Percentiles rank a stretch among this genome's conserved stretches.
Evolutionary conservation across 1,284 basidiomycete species (phyloP).

Genomic region (Fomes fomentarius): DNA sequence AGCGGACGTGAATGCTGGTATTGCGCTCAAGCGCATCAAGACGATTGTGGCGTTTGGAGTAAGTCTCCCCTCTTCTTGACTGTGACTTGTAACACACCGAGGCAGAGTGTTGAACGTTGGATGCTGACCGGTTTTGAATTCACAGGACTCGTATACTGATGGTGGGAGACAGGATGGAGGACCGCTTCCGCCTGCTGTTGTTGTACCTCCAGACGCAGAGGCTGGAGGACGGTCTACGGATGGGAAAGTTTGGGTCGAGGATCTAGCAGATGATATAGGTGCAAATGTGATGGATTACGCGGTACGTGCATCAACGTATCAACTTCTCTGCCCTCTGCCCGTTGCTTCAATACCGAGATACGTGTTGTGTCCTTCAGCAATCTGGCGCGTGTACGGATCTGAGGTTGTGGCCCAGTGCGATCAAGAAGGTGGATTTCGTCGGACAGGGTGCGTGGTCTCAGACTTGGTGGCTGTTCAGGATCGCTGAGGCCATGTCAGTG

Average conservation of each 20-base stretch:
- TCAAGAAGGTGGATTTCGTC: slow-evolving; percentile 36
- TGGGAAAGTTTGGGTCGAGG: slow-evolving; percentile 40
- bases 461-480: not conserved
- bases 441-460: slow-evolving; percentile 32
- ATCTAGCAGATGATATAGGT: slow-evolving; percentile 35
- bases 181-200: slow-evolving; percentile 35
- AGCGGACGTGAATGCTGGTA: slow-evolving; percentile 42
- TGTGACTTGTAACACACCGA: no score
- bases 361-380: slow-evolving; percentile 27
- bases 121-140: no score
- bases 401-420: slow-evolving; percentile 34
- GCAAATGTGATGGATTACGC: slow-evolving; percentile 46
- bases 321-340: no score
- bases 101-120: no score
- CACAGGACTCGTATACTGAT: slow-evolving; percentile 39
- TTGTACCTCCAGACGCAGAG: slow-evolving; percentile 33
- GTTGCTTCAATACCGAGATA: no score
- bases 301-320: slow-evolving; percentile 30
- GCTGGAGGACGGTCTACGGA: slow-evolving; percentile 40
- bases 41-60: slow-evolving; percentile 46
- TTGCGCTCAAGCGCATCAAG: slow-evolving; percentile 34
- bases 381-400: slow-evolving; percentile 39
- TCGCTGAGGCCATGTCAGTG: slow-evolving; percentile 19
- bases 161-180: slow-evolving; percentile 37
- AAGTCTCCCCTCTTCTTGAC: no score